Conservation (phyloP, 2,329 filamentous ascomycete genomes). For the Trichoderma koningii region DNA sequence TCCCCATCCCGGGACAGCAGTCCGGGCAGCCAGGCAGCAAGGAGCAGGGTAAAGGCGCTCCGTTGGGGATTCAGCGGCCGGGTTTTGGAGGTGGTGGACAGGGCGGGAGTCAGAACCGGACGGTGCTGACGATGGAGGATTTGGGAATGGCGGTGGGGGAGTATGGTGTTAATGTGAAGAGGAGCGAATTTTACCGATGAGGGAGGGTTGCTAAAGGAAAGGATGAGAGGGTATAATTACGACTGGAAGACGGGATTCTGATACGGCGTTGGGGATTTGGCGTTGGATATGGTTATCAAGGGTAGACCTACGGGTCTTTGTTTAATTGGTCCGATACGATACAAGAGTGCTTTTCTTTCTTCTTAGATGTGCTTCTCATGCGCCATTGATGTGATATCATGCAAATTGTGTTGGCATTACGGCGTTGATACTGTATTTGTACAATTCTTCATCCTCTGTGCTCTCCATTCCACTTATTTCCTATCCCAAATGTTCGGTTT, state of each 20-base stretch:
- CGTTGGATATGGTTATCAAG: slow-evolving; percentile 7
- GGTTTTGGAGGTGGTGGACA: slow-evolving; percentile 87
- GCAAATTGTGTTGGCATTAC: slow-evolving; percentile 19
- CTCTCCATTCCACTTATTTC: slow-evolving; percentile 36
- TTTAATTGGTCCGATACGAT: slow-evolving; percentile 13
- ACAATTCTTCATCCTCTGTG: slow-evolving; percentile 32
- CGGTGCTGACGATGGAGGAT: slow-evolving; percentile 98
- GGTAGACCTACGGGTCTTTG: neutral
- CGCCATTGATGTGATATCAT: slow-evolving; percentile 5
- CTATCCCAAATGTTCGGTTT: slow-evolving; percentile 59
- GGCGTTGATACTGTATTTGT: slow-evolving; percentile 38
- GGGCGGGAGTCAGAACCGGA: slow-evolving; percentile 84
- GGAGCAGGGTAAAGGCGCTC: slow-evolving; percentile 59
- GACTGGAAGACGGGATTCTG: neutral
- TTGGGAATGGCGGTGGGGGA: slow-evolving; percentile 96
- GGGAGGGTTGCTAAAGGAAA: neutral
- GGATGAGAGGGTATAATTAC: neutral
- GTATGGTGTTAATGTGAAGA: slow-evolving; percentile 96
- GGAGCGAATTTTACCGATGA: slow-evolving; percentile 84
- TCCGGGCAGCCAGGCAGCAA: slow-evolving; percentile 58
- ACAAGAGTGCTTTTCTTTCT: neutral
- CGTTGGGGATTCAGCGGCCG: slow-evolving; percentile 72
- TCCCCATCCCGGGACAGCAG: slow-evolving; percentile 64
- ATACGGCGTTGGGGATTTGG: slow-evolving; percentile 27
- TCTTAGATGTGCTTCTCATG: neutral